These are phyloP conservation scores for Aspergillaceae sp. DNA, from an alignment of 2,329 filamentous ascomycete genomes.

Conservation along the genomic window DNA sequence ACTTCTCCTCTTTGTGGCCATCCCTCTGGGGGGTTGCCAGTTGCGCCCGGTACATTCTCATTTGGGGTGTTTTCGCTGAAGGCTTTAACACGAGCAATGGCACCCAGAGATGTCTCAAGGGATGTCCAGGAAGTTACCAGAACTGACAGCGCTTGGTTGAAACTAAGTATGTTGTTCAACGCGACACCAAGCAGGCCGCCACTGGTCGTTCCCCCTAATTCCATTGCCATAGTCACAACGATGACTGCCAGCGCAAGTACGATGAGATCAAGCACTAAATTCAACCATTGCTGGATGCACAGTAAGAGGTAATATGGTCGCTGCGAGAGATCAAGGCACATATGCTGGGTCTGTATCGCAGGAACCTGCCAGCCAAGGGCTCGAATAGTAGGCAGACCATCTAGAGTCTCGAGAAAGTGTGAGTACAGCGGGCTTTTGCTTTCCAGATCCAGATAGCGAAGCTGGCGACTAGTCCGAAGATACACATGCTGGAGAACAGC, in stretches of 20 bases:
- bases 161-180: constrained; percentile 39
- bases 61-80: background rate
- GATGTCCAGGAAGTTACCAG: constrained; percentile 43
- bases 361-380: constrained; percentile 41
- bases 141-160: constrained; percentile 36
- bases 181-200: constrained; percentile 39
- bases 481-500: constrained; percentile 36
- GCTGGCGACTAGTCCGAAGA: constrained; percentile 38
- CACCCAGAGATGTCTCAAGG: constrained; percentile 48
- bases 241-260: constrained; percentile 5
- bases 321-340: constrained; percentile 9
- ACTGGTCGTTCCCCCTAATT: constrained; percentile 20
- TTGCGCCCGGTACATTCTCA: background rate
- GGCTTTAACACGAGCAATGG: constrained; percentile 23
- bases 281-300: constrained; percentile 15
- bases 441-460: constrained; percentile 47
- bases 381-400: constrained; percentile 42
- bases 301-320: constrained; percentile 14
- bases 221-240: constrained; percentile 5
- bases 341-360: background rate
- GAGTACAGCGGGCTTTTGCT: constrained; percentile 42
- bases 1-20: constrained; percentile 1
- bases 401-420: constrained; percentile 43
- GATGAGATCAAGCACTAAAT: constrained; percentile 12
- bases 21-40: background rate